phyloP scores from a whole-genome alignment of 495 filamentous ascomycete species.

The Astrocystis sublimbata region DNA sequence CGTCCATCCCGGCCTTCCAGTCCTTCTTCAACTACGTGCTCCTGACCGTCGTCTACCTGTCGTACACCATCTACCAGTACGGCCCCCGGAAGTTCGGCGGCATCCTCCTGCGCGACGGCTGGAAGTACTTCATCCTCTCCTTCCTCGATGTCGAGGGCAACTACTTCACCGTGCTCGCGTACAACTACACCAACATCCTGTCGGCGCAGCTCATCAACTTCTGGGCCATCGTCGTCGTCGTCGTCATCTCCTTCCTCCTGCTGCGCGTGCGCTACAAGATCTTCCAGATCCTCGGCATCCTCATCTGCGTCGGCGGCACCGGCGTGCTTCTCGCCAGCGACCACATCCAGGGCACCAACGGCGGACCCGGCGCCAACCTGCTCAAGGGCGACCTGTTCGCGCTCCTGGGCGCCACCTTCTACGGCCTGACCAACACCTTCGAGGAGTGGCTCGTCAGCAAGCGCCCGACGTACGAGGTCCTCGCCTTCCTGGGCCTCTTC shows the following conservation, averaged over 20 bases:
- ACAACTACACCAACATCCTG: constrained; percentile 86
- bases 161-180: constrained; percentile 94
- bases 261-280: constrained; percentile 85
- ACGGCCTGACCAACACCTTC: constrained; percentile 84
- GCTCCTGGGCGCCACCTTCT: constrained; percentile 83
- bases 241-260: constrained; percentile 77
- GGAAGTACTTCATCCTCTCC: constrained; percentile 91
- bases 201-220: constrained; percentile 97
- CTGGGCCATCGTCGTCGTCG: constrained; percentile 95
- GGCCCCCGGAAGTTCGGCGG: constrained; percentile 69
- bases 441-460: constrained; percentile 93
- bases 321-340: constrained; percentile 85
- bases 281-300: constrained; percentile 80
- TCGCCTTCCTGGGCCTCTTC: constrained; percentile 87
- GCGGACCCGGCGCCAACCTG: constrained; percentile 63
- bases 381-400: constrained; percentile 93
- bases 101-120: constrained; percentile 69
- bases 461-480: constrained; percentile 86
- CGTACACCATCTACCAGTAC: constrained; percentile 78
- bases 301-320: constrained; percentile 91
- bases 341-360: constrained; percentile 72
- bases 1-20: constrained; percentile 95
- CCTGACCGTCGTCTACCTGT: constrained; percentile 79
- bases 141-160: constrained; percentile 97
- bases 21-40: constrained; percentile 91